A percentile compares a stretch with the other conserved stretches of the same genome.
Conservation (phyloP, 768 basidiomycete species). For the Russula brevipes region DNA sequence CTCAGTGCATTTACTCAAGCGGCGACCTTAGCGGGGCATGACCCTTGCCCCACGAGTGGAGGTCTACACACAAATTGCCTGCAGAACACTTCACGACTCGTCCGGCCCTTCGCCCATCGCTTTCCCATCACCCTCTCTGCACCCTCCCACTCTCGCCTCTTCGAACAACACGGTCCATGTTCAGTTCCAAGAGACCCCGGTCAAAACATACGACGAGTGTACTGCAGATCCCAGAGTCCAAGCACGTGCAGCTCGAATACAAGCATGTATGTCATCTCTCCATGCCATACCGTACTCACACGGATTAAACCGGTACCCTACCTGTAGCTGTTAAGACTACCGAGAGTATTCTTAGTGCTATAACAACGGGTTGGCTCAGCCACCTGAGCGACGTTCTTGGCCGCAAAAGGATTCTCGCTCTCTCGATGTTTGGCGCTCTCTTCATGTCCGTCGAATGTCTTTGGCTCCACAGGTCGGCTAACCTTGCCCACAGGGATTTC, state of each 20-base stretch:
- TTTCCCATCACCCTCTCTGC: not conserved
- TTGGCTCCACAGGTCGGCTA: not conserved
- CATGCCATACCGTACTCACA: not conserved
- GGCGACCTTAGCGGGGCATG: constrained; percentile 19
- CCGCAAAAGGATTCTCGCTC: constrained; percentile 22
- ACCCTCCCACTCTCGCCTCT: not conserved
- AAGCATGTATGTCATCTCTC: constrained; percentile 21
- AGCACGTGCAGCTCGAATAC: constrained; percentile 26
- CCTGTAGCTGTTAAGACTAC: constrained; percentile 25
- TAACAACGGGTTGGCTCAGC: constrained; percentile 26
- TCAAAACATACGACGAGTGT: constrained; percentile 19
- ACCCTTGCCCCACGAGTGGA: constrained; percentile 25
- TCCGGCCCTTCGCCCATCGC: not conserved
- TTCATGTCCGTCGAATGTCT: constrained; percentile 21
- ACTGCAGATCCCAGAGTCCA: constrained; percentile 23
- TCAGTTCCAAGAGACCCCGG: constrained; percentile 2
- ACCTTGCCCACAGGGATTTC: constrained; percentile 20
- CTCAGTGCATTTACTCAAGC: not conserved
- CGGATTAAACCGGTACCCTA: not conserved
- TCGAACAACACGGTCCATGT: constrained; percentile 2
- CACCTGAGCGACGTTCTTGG: constrained; percentile 24
- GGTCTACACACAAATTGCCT: constrained; percentile 25
- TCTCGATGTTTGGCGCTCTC: constrained; percentile 26
- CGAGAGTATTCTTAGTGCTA: constrained; percentile 25
- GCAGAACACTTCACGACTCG: constrained; percentile 17